Base-by-base conservation (phyloP, 495 filamentous ascomycete species). In the Sphaerosporella brunnea region DNA sequence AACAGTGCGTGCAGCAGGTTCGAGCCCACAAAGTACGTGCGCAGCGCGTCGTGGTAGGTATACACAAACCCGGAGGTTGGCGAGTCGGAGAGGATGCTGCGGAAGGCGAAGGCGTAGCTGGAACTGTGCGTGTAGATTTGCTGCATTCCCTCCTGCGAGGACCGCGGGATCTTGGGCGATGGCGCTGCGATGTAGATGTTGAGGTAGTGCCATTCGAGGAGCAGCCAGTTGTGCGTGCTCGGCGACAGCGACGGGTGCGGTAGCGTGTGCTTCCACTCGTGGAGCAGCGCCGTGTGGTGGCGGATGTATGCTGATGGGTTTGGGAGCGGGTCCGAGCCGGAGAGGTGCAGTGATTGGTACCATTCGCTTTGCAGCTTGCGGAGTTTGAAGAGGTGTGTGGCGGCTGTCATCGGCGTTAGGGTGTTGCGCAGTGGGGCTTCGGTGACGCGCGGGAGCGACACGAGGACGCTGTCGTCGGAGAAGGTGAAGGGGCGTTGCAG, bases 401-500 rank as follows among this genome's bases (percentile, higher is more conserved):
- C 58, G 30, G 58, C 53, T 38, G 47, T 49, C 51, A 61, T 61
- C 15, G 58, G 51, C 20, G 58, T 60, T 16, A 54, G 43, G 13
- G 57, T 56, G 36, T 52, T 52, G 30, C 52, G 54, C 23, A 60
- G 38, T 10, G 44, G 39, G 19, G 50, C 30, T 28, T 51, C 49
- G 15, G 37, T 42, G 24, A 58, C 52, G 15, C 63, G 61, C 8
- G 73, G 73, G 51, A 81, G 65, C 8, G 65, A 69, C 30, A 92
- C 84, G 51, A 78, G 76, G 1, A 78, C 71, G n/a, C 84, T 80
- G 32, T 82, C 82, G 60, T 96, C 88, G 0, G 82, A 84, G 59
- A 96, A 90, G 3, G 88, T 92, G 61, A 93, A 93, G 0, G 82
- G 76, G 34, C 84, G 71, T 23, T 78, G 75, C 42, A 85, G 72